A percentile compares a stretch with the other conserved stretches of the same genome.
Conservation (phyloP, 208 protist species). For the Trypanosomatidae sp. region DNA sequence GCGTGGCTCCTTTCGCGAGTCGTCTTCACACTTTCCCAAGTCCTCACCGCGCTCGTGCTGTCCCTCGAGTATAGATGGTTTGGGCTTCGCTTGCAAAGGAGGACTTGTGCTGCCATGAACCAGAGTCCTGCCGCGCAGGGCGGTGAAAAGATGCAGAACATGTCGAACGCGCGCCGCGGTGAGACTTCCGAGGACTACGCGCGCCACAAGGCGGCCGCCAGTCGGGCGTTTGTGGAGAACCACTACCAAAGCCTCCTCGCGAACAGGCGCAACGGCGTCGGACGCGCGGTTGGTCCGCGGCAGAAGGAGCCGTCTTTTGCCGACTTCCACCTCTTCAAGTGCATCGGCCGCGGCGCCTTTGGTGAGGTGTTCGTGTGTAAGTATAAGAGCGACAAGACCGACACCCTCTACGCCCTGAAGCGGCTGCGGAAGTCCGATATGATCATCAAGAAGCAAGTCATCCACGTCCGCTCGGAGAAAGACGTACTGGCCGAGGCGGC, state of each 20-base stretch:
- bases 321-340: slow-evolving; percentile 90
- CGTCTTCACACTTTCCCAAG: background rate
- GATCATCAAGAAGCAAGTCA: slow-evolving; percentile 87
- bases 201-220: slow-evolving; percentile 85
- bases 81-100: background rate
- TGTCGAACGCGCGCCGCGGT: slow-evolving; percentile 35
- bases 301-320: slow-evolving; percentile 64
- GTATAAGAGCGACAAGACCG: slow-evolving; percentile 55
- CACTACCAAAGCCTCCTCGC: slow-evolving; percentile 78
- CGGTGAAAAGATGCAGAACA: slow-evolving; percentile 29
- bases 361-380: slow-evolving; percentile 92
- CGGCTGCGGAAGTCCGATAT: slow-evolving; percentile 92
- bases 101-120: slow-evolving; percentile 6
- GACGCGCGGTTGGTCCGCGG: slow-evolving; percentile 62
- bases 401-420: slow-evolving; percentile 90
- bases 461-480: slow-evolving; percentile 90
- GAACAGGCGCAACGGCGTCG: slow-evolving; percentile 49
- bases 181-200: slow-evolving; percentile 71
- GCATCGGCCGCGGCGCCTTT: slow-evolving; percentile 90
- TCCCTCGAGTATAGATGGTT: background rate
- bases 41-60: background rate
- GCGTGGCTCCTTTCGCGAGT: background rate
- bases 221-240: slow-evolving; percentile 85
- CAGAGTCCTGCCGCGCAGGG: background rate
- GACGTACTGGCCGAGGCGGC: slow-evolving; percentile 88